A percentile compares a stretch with the other conserved stretches of the same genome.
Conservation (phyloP, 306 rosid genomes). For the Herpetospermum pedunculosum region DNA sequence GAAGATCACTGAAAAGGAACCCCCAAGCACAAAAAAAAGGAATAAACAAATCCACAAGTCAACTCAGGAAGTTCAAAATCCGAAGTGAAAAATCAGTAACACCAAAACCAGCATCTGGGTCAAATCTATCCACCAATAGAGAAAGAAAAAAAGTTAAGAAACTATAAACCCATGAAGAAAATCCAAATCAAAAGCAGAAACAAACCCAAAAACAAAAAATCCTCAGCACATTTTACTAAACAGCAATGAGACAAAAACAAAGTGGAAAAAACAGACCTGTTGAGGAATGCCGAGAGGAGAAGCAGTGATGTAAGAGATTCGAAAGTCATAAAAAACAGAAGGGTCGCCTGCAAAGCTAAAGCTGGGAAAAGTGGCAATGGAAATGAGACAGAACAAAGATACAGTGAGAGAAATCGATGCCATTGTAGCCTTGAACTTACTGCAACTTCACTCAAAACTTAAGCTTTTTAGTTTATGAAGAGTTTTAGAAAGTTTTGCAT, state of each 20-base stretch:
- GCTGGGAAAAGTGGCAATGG: constrained; percentile 20
- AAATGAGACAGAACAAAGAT: constrained; percentile 9
- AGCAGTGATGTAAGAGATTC: constrained; percentile 46
- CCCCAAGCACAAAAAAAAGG: not conserved
- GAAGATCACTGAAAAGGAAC: not conserved
- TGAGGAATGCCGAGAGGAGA: constrained; percentile 82
- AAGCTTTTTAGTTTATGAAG: not conserved
- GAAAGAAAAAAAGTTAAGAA: no score
- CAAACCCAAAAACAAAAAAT: not conserved
- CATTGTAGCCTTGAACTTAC: constrained; percentile 16
- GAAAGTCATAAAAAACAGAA: constrained; percentile 33
- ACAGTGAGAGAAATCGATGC: constrained; percentile 9
- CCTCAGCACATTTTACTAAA: not conserved
- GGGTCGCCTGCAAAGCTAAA: constrained; percentile 57
- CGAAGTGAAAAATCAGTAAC: not conserved
- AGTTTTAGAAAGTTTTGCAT: not conserved
- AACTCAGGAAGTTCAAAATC: not conserved
- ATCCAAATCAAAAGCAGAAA: not conserved
- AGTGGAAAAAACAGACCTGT: constrained; percentile 29
- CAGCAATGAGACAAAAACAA: not conserved
- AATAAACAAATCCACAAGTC: not conserved
- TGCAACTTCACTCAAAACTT: not conserved
- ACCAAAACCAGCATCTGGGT: not conserved
- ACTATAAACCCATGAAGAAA: no score
- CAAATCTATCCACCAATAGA: not conserved